Evolutionary conservation across 495 filamentous ascomycete species (phyloP).

Genomic region (Filosporella fistucella): DNA sequence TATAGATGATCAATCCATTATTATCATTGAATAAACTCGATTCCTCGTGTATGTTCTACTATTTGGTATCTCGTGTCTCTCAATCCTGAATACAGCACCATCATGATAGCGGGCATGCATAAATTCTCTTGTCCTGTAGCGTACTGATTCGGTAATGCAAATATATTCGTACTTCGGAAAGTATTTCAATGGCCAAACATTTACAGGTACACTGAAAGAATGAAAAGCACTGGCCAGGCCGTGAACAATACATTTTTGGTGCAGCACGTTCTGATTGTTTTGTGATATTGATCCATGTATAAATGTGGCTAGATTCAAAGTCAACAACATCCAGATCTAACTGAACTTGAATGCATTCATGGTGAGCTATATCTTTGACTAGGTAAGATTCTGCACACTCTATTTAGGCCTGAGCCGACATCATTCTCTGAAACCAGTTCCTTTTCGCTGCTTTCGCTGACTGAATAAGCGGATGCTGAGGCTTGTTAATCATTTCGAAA

Average conservation of each 20-base stretch:
- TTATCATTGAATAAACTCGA: background rate
- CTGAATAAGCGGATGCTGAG: background rate
- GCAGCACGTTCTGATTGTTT: too few relatives aligned
- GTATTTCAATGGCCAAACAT: background rate
- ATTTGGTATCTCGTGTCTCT: background rate
- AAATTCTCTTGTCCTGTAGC: background rate
- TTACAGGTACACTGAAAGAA: background rate
- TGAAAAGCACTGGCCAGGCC: too few relatives aligned
- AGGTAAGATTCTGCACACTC: background rate
- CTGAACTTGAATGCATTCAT: background rate
- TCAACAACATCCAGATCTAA: background rate
- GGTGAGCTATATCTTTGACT: background rate
- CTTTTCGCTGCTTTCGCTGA: conserved; percentile 1
- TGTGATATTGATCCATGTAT: too few relatives aligned
- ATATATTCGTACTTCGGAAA: too few relatives aligned
- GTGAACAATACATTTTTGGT: too few relatives aligned
- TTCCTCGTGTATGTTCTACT: background rate
- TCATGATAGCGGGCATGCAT: background rate
- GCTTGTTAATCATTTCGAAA: conserved; percentile 6
- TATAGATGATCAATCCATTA: background rate
- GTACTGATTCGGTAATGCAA: background rate
- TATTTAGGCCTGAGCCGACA: background rate
- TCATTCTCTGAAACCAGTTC: conserved; percentile 1
- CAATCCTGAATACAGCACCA: background rate
- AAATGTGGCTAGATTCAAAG: background rate